Evolutionary conservation across 2,329 filamentous ascomycete species (phyloP).

Genomic region (Colletotrichum tanaceti): DNA sequence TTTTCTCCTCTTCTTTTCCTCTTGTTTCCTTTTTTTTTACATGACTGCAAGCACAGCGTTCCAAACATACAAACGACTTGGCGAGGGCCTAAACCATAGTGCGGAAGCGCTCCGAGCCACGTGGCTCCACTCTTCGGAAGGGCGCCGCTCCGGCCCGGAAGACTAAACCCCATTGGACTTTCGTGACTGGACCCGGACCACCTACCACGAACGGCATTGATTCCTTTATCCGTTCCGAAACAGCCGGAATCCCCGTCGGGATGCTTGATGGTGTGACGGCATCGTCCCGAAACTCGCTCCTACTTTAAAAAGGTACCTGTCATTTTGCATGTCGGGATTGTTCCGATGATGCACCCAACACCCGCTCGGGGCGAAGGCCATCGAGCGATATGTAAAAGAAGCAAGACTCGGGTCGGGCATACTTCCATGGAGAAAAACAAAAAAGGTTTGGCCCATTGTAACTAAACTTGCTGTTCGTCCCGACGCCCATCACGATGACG

Average conservation of each 20-base stretch:
- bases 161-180: neutral
- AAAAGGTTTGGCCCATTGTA: neutral
- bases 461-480: neutral
- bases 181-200: neutral
- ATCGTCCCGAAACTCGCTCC: neutral
- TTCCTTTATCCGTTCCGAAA: neutral
- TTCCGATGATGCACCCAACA: neutral
- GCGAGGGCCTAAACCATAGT: too few species aligned
- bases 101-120: constrained; percentile 2
- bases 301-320: neutral
- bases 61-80: neutral
- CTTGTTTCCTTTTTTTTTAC: neutral
- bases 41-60: neutral
- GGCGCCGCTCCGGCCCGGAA: neutral
- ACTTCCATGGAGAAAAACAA: neutral
- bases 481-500: neutral
- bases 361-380: neutral
- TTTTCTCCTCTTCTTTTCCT: neutral
- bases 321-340: neutral
- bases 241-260: neutral
- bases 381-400: neutral
- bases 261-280: neutral
- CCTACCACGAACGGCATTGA: neutral
- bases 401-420: too few species aligned
- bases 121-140: neutral